Evolutionary conservation across 1,284 basidiomycete genomes (phyloP).

Genomic region (Earliella scabrosa): DNA sequence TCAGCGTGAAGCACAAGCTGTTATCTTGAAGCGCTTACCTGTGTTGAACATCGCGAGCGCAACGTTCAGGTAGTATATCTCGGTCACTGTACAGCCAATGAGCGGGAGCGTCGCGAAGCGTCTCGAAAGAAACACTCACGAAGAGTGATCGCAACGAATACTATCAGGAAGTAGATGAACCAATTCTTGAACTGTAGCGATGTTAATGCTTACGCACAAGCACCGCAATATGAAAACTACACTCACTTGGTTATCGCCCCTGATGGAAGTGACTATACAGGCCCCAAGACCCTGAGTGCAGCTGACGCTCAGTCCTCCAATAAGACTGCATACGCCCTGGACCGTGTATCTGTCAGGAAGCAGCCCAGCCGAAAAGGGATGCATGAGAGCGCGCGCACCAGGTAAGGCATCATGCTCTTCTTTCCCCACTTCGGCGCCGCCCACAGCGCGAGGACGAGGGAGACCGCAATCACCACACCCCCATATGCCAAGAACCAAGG

Average conservation of each 20-base stretch:
- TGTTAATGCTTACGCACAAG: too few relatives aligned
- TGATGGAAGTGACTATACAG: slow-evolving; percentile 65
- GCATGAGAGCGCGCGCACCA: slow-evolving; percentile 21
- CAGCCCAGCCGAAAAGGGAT: background rate
- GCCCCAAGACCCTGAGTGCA: slow-evolving; percentile 71
- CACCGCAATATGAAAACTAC: too few relatives aligned
- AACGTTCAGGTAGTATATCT: slow-evolving; percentile 74
- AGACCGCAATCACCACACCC: slow-evolving; percentile 40
- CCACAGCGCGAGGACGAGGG: slow-evolving; percentile 46
- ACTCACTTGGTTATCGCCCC: slow-evolving; percentile 46
- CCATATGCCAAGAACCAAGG: slow-evolving; percentile 67
- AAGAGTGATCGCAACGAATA: slow-evolving; percentile 59
- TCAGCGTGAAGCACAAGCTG: too few relatives aligned
- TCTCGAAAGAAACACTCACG: slow-evolving; percentile 24
- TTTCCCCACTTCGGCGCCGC: slow-evolving; percentile 63
- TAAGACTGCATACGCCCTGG: slow-evolving; percentile 60
- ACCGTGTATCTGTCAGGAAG: background rate
- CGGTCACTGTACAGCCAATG: slow-evolving; percentile 38
- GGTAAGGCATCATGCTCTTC: slow-evolving; percentile 67
- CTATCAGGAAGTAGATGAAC: slow-evolving; percentile 62
- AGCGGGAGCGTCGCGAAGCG: background rate
- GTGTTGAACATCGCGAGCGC: slow-evolving; percentile 73
- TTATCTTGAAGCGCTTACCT: slow-evolving; percentile 31
- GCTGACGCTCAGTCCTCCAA: slow-evolving; percentile 70
- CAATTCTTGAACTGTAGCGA: slow-evolving; percentile 54